These are phyloP conservation scores for Cardamine resedifolia DNA, from an alignment of 345 rosid genomes.

Conservation along the genomic window DNA sequence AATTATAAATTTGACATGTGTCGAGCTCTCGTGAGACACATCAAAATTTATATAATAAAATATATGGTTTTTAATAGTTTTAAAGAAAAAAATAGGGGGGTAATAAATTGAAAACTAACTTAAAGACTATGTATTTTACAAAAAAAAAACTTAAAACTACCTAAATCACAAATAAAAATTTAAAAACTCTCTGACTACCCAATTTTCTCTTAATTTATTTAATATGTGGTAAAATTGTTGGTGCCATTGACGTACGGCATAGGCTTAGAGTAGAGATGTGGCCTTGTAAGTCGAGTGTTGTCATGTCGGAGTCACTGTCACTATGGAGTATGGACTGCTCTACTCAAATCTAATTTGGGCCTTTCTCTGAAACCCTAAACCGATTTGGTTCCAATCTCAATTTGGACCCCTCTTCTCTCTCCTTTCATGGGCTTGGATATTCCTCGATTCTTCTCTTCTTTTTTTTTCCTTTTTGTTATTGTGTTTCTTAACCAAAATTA, in stretches of 20 bases:
- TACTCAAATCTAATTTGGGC: constrained; percentile 33
- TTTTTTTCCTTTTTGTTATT: neutral
- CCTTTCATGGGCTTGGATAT: constrained; percentile 28
- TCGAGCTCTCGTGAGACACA: no score
- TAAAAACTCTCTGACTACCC: no score
- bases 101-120: no score
- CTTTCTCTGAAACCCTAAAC: constrained; percentile 18
- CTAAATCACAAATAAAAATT: no score
- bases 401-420: constrained; percentile 16
- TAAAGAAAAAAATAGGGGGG: no score
- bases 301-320: constrained; percentile 30
- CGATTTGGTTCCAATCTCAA: neutral
- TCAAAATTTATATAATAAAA: no score
- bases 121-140: no score
- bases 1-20: no score
- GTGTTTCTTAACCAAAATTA: neutral
- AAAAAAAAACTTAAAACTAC: no score
- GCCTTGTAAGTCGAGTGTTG: constrained; percentile 23
- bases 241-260: constrained; percentile 36
- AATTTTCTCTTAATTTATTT: no score
- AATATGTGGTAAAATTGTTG: neutral
- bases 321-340: constrained; percentile 30
- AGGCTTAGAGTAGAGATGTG: constrained; percentile 26
- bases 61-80: no score
- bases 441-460: neutral